phyloP scores from a whole-genome alignment of 1,284 basidiomycete species.

The Leccinum fuscescens region DNA sequence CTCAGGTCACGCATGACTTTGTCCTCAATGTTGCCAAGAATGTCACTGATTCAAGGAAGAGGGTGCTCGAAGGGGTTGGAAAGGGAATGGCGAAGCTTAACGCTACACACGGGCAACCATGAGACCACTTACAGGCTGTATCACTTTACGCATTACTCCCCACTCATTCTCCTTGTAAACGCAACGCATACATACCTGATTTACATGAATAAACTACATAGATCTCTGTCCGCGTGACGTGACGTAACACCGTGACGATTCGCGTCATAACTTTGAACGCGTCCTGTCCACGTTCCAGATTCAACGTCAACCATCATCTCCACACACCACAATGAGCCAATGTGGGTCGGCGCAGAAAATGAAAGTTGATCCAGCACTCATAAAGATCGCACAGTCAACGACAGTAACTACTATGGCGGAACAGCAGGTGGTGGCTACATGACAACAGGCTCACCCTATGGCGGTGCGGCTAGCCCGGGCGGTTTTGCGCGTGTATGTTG shows the following conservation, averaged over 20 bases:
- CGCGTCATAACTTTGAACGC: conserved; percentile 27
- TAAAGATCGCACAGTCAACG: conserved; percentile 21
- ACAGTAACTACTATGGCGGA: conserved; percentile 39
- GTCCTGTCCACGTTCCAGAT: conserved; percentile 3
- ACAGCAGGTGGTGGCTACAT: conserved; percentile 40
- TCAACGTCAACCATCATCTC: no score
- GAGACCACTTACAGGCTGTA: not conserved
- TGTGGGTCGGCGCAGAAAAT: conserved; percentile 30
- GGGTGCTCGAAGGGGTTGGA: conserved; percentile 65
- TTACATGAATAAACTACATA: not conserved
- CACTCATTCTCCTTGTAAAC: conserved; percentile 30
- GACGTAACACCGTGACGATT: conserved; percentile 24
- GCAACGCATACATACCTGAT: conserved; percentile 5
- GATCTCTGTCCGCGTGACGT: conserved; percentile 9
- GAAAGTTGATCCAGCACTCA: conserved; percentile 1
- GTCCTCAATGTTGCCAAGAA: conserved; percentile 60
- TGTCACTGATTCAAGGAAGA: conserved; percentile 65
- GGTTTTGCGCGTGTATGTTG: conserved; percentile 38
- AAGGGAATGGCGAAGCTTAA: conserved; percentile 62
- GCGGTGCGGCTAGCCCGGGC: conserved; percentile 45
- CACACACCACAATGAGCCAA: conserved; percentile 40
- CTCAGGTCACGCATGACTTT: conserved; percentile 66
- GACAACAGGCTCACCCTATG: conserved; percentile 44
- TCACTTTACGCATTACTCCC: conserved; percentile 17
- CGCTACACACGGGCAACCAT: conserved; percentile 41